Percentiles rank a stretch among this genome's conserved stretches.
These are phyloP conservation scores for Blastobotrys robertii DNA, from an alignment of 805 yeast genomes.

Conservation along the genomic window DNA sequence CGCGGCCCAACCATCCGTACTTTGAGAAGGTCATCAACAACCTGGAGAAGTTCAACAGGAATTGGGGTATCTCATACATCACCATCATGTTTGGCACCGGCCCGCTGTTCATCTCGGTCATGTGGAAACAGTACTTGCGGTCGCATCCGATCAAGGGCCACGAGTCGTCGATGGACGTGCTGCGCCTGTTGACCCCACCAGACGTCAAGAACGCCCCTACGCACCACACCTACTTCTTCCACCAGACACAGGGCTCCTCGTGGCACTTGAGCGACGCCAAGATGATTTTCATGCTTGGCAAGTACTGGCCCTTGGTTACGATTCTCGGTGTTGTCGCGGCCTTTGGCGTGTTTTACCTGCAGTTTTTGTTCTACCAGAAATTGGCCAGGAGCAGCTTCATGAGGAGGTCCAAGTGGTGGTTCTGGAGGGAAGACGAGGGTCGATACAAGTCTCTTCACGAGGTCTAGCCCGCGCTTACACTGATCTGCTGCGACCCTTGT, in stretches of 20 bases:
- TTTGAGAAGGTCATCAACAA: slow-evolving; percentile 60
- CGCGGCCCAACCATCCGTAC: slow-evolving; percentile 80
- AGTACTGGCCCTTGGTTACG: slow-evolving; percentile 65
- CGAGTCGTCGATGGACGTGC: neutral
- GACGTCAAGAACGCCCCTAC: slow-evolving; percentile 45
- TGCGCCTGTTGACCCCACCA: neutral
- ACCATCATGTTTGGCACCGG: slow-evolving; percentile 94
- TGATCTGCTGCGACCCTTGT: too few relatives aligned
- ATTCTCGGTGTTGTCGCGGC: slow-evolving; percentile 40
- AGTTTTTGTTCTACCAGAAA: slow-evolving; percentile 4
- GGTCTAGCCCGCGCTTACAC: too few relatives aligned
- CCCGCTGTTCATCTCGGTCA: slow-evolving; percentile 73
- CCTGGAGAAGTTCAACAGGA: slow-evolving; percentile 51
- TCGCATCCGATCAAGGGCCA: slow-evolving; percentile 30
- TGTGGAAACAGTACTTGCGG: slow-evolving; percentile 81
- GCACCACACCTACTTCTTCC: slow-evolving; percentile 43
- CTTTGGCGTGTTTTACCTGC: slow-evolving; percentile 17
- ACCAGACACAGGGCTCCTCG: slow-evolving; percentile 72
- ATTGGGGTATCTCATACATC: slow-evolving; percentile 79
- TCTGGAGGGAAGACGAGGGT: too few relatives aligned
- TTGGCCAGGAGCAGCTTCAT: neutral
- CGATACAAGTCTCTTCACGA: too few relatives aligned
- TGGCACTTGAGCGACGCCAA: slow-evolving; percentile 90
- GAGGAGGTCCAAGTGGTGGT: too few relatives aligned
- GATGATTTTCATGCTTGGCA: slow-evolving; percentile 60